Evolutionary conservation across 495 filamentous ascomycete species (phyloP), one percentile per base, ranked within the genome.

Genomic region (Daldinia decipiens): DNA sequence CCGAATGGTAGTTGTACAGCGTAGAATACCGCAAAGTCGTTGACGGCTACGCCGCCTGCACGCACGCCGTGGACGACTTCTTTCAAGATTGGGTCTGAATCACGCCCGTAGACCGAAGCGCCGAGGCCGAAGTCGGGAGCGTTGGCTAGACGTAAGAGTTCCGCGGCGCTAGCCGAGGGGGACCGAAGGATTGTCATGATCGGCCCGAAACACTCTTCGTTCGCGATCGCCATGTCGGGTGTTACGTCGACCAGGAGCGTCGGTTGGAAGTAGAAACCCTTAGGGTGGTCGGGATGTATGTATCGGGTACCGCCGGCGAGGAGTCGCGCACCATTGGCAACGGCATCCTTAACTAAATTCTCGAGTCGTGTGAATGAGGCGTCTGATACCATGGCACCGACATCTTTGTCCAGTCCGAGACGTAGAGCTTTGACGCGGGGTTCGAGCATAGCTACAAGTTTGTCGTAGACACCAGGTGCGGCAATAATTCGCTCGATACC

Each of bases 401-500:
- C 84, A 78, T 99, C 95, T 38, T 89, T 81, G 24, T 84, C 76
- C 2, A 85, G 80, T n/a, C 79, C 84, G 4, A 92, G 82, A 8
- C 92, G 91, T 29, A 99, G 83, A 8, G 83, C 82, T 31, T 84
- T 82, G 63, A 98, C 92, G 43, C 90, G 88, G 12, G 89, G 88
- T 45, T 87, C 82, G 53, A 99, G 87, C 61, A 91, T 83, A 13
- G 82, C 73, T 60, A 97, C 82, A 29, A 99, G 87, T 45, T 83
- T 81, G 52, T 89, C 79, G 83, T 98, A 98, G 47, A 89, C 83
- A 19, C 81, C 81, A 1, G 93, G 91, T 11, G 90, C 85, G 52
- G 91, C 92, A 74, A 99, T 88, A 77, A 98, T 90, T 43, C 95
- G 91, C 81, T 99, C 95, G 62, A 97, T 92, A 65, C 96, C 95